Base-by-base conservation (phyloP, 192 early-diverging fungal genomes). In the Backusella psychrophila region DNA sequence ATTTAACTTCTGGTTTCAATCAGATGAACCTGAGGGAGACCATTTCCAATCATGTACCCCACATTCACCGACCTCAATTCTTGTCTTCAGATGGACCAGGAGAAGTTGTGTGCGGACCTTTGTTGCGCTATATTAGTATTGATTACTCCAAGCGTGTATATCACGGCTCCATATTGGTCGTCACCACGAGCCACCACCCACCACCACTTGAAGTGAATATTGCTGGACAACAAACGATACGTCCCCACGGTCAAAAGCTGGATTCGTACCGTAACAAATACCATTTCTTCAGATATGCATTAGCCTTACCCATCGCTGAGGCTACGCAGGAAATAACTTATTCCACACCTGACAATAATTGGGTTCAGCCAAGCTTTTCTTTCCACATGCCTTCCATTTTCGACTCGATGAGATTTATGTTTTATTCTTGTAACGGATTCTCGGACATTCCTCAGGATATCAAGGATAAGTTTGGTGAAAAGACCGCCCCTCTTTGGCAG, bases 381-480 rank as follows among this genome's bases (percentile, higher is more conserved):
- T 87, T 87, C 53, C 82, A 84, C 44, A 69, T 84, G 15, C 81
- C 84, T 41, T 77, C 86, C 26, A 49, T 84, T 56, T 73, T 84
- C 17, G 84, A 89, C 71, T 83, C 88, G 9, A 90, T 89, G 86
- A 86, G 90, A 8, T 92, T 89, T 77, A 85, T 86, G 75, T 93
- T 93, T 77, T 88, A 88, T 81, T 89, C 87, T 35, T 93, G 92
- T 81, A 93, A 93, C 74, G 92, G 92, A 8, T 93, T 89, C 78
- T 92, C 91, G 14, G 86, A 89, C 75, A 80, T 85, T 4, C 66
- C 74, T 29, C 80, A 78, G 42, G 81, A 85, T n/a, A 73, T 84
- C 36, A 83, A 84, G 66, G 77, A 85, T 69, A 83, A 75, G 21
- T 84, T 85, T 81, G 84, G 82, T 53, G 78, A 82, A 23, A 83